Evolutionary conservation across 148 eudicot genomes (phyloP).

Genomic region (Fagopyrum esculentum): DNA sequence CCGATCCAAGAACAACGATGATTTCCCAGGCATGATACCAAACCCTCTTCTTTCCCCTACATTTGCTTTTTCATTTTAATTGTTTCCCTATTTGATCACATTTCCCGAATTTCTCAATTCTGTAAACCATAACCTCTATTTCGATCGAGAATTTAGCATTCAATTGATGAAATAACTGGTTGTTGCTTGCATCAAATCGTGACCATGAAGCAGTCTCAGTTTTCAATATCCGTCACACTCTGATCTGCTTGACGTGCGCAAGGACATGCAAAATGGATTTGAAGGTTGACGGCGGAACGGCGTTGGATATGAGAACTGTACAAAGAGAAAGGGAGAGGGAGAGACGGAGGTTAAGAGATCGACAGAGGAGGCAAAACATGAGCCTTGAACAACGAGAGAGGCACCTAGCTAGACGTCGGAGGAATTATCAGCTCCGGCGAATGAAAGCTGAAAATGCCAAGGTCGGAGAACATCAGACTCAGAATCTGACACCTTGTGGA

Average conservation of each 20-base stretch:
- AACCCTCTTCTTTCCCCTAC: not conserved
- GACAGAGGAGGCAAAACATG: conserved; percentile 55
- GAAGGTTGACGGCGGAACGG: conserved; percentile 13
- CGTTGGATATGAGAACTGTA: conserved; percentile 15
- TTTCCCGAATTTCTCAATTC: not conserved
- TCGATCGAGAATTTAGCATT: not conserved
- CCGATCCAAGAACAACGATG: not conserved
- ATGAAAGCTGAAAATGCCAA: conserved; percentile 35
- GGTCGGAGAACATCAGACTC: conserved; percentile 2
- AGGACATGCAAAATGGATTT: conserved; percentile 6
- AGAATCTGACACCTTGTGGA: not conserved
- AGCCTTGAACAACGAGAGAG: conserved; percentile 44
- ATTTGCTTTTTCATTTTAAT: not conserved
- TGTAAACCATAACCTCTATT: not conserved
- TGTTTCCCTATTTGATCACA: not conserved
- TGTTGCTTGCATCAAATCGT: not conserved
- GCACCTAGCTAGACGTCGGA: conserved; percentile 61
- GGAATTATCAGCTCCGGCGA: conserved; percentile 50
- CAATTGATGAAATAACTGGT: not conserved
- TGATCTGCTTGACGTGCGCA: not conserved
- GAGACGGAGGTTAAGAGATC: conserved; percentile 45
- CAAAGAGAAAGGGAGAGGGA: conserved; percentile 51
- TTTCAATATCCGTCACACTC: not conserved
- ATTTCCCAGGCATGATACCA: conserved; percentile 1
- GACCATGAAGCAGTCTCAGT: not conserved